Evolutionary conservation across 2,329 filamentous ascomycete genomes (phyloP).

Genomic region (Microcyclosporella mali): DNA sequence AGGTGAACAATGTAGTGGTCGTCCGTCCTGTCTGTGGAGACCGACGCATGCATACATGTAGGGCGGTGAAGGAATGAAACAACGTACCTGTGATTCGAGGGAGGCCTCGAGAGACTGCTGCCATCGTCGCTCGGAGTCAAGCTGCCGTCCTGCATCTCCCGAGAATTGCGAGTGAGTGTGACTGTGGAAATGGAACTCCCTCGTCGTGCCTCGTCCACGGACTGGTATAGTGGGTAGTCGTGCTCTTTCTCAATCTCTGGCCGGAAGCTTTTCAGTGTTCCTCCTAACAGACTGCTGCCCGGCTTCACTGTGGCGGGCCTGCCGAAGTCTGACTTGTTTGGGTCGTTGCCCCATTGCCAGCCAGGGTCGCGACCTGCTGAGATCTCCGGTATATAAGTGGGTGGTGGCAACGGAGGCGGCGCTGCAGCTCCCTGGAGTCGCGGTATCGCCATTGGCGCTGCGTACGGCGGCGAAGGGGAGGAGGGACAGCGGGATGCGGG

Average conservation of each 20-base stretch:
- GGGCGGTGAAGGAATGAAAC: slow-evolving; percentile 1
- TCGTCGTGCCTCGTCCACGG: slow-evolving; percentile 31
- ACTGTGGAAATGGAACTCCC: slow-evolving; percentile 37
- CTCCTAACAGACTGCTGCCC: slow-evolving; percentile 42
- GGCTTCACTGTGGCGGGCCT: slow-evolving; percentile 42
- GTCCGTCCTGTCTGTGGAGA: no score
- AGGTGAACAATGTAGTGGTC: no score
- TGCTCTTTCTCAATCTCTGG: slow-evolving; percentile 23
- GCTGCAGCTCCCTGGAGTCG: slow-evolving; percentile 44
- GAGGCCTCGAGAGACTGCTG: slow-evolving; percentile 25
- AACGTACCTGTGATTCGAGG: slow-evolving; percentile 40
- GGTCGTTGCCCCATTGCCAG: slow-evolving; percentile 57
- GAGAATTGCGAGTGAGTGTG: slow-evolving; percentile 21
- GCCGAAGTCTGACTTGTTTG: slow-evolving; percentile 43
- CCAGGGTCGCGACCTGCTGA: slow-evolving; percentile 55
- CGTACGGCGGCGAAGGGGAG: slow-evolving; percentile 27
- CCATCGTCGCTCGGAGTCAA: slow-evolving; percentile 28
- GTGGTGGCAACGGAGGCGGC: slow-evolving; percentile 61
- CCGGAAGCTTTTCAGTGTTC: slow-evolving; percentile 12
- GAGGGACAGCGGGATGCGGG: slow-evolving; percentile 32
- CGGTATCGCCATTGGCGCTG: slow-evolving; percentile 58
- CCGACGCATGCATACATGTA: background rate
- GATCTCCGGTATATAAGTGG: slow-evolving; percentile 50
- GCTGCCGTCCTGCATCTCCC: slow-evolving; percentile 24
- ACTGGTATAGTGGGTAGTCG: slow-evolving; percentile 20